These are phyloP conservation scores for Rhododendron ferrugineum DNA, from an alignment of 148 eudicot species.

Conservation along the genomic window DNA sequence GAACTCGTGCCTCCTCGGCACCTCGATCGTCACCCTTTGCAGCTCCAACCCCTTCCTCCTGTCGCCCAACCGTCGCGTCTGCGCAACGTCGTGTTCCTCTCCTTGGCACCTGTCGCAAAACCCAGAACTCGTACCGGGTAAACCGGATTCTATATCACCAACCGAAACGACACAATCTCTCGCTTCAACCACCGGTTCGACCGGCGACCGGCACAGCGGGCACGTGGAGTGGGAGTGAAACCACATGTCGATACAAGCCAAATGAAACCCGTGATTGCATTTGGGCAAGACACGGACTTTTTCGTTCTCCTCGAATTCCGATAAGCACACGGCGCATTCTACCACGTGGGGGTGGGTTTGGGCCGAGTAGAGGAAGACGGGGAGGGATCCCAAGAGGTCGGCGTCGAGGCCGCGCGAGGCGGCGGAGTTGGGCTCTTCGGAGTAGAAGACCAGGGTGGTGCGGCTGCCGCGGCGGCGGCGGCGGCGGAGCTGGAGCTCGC, in stretches of 20 bases:
- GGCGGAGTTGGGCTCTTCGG: slow-evolving; percentile 14
- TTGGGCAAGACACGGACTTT: slow-evolving; percentile 58
- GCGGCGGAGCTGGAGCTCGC: slow-evolving; percentile 37
- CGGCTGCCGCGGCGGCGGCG: slow-evolving; percentile 45
- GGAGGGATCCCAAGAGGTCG: slow-evolving; percentile 48
- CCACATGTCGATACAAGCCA: slow-evolving; percentile 90
- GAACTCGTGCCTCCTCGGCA: slow-evolving; percentile 45
- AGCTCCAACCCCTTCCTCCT: slow-evolving; percentile 40
- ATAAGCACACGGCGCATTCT: slow-evolving; percentile 91
- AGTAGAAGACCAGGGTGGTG: slow-evolving; percentile 55
- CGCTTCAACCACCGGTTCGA: slow-evolving; percentile 25
- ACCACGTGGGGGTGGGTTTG: neutral
- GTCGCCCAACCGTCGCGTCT: slow-evolving; percentile 6
- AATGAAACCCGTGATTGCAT: slow-evolving; percentile 66
- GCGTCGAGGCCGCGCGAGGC: slow-evolving; percentile 52
- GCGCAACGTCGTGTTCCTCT: neutral
- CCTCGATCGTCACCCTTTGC: slow-evolving; percentile 45
- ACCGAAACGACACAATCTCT: slow-evolving; percentile 11
- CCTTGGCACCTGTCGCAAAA: neutral
- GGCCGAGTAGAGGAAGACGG: slow-evolving; percentile 31
- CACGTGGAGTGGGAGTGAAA: slow-evolving; percentile 78
- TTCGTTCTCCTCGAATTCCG: slow-evolving; percentile 69
- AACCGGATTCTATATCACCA: slow-evolving; percentile 13
- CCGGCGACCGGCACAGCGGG: slow-evolving; percentile 79
- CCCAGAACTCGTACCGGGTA: slow-evolving; percentile 15